These are phyloP conservation scores for Cnidoscolus chayamansa DNA, from an alignment of 441 rosid species.

Conservation along the genomic window DNA sequence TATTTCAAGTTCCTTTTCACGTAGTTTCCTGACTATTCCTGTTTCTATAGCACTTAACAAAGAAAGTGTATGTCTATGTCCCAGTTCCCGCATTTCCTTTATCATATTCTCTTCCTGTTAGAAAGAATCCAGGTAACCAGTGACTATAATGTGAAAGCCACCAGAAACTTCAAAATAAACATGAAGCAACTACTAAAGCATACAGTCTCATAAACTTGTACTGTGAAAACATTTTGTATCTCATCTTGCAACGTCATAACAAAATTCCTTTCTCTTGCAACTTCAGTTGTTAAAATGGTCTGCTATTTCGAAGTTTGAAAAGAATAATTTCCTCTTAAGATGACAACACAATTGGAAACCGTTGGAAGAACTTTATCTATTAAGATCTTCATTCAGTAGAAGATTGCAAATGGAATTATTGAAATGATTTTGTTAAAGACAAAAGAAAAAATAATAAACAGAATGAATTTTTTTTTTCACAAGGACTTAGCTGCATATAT, in stretches of 20 bases:
- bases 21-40: slow-evolving; percentile 49
- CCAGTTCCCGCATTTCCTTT: slow-evolving; percentile 48
- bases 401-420: not conserved
- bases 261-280: not conserved
- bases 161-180: not conserved
- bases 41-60: slow-evolving; percentile 50
- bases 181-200: not conserved
- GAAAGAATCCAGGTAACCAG: slow-evolving; percentile 19
- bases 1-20: slow-evolving; percentile 53
- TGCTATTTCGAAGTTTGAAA: not conserved
- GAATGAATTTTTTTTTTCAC: not conserved
- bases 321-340: not conserved
- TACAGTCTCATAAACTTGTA: not conserved
- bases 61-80: slow-evolving; percentile 45
- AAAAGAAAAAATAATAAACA: not conserved
- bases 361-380: not conserved
- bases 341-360: not conserved
- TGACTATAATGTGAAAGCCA: not conserved
- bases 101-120: slow-evolving; percentile 52
- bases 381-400: not conserved
- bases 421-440: not conserved
- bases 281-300: not conserved
- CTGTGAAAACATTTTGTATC: not conserved
- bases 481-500: not conserved
- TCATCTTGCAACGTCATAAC: slow-evolving; percentile 2